Conservation (phyloP, 75 land plant species). For the Pseudotsuga menziesii region DNA sequence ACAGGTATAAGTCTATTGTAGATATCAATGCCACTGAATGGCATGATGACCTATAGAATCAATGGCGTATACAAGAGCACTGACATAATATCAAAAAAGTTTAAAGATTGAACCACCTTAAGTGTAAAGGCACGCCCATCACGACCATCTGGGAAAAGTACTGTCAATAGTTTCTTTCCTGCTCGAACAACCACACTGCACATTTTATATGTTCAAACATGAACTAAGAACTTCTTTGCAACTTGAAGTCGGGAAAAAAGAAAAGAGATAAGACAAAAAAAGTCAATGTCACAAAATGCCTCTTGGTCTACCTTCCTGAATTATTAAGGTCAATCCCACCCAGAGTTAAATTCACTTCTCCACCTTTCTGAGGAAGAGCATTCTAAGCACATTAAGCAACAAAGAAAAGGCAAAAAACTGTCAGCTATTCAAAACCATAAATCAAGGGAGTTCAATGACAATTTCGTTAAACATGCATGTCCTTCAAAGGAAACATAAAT, state of each 20-base stretch:
- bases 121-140: slow-evolving; percentile 97
- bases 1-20: not conserved
- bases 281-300: not conserved
- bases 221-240: slow-evolving; percentile 5
- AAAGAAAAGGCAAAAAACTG: not conserved
- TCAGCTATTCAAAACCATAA: slow-evolving; percentile 1
- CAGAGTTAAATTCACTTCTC: slow-evolving; percentile 64
- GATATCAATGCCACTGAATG: not conserved
- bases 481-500: not conserved
- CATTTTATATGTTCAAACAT: slow-evolving; percentile 8
- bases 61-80: not conserved
- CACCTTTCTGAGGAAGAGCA: slow-evolving; percentile 56
- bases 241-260: not conserved
- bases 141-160: slow-evolving; percentile 90
- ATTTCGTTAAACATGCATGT: not conserved
- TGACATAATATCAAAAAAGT: not conserved
- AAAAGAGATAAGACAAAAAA: slow-evolving; percentile 3
- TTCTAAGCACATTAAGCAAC: slow-evolving; percentile 24
- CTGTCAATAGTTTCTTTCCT: slow-evolving; percentile 92
- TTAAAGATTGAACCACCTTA: slow-evolving; percentile 53
- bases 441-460: not conserved
- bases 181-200: slow-evolving; percentile 62
- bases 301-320: slow-evolving; percentile 62
- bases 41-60: slow-evolving; percentile 1
- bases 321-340: slow-evolving; percentile 85